Percentiles rank a stretch among this genome's conserved stretches.
Conservation (phyloP, 129 eudicot genomes). For the Calendula officinalis region DNA sequence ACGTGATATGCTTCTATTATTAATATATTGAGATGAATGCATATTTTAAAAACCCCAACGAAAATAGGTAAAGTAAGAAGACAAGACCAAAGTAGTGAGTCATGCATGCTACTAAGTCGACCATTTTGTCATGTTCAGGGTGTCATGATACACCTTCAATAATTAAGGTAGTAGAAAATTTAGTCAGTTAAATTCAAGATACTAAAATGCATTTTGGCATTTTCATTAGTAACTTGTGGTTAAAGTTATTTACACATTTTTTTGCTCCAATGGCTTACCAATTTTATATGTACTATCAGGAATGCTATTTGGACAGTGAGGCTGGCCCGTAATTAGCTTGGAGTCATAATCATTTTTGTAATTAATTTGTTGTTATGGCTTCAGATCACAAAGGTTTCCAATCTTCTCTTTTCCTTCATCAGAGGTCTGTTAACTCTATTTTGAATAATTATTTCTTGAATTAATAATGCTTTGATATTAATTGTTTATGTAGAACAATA, state of each 20-base stretch:
- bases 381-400: conserved; percentile 18
- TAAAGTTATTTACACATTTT: background rate
- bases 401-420: background rate
- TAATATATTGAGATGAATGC: too few relatives aligned
- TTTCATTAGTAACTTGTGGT: background rate
- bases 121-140: too few relatives aligned
- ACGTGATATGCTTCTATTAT: too few relatives aligned
- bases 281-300: conserved; percentile 9
- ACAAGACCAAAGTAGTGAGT: too few relatives aligned
- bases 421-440: background rate
- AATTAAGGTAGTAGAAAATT: too few relatives aligned
- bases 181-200: too few relatives aligned
- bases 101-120: too few relatives aligned
- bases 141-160: too few relatives aligned
- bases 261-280: conserved; percentile 4
- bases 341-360: background rate
- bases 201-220: background rate
- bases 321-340: background rate
- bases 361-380: conserved; percentile 21
- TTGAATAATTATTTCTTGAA: background rate
- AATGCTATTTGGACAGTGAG: conserved; percentile 1
- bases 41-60: too few relatives aligned
- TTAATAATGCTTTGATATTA: too few relatives aligned
- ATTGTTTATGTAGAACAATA: conserved; percentile 65
- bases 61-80: too few relatives aligned